Base-by-base conservation (phyloP, 2,329 filamentous ascomycete species). In the Fusarium palustre region DNA sequence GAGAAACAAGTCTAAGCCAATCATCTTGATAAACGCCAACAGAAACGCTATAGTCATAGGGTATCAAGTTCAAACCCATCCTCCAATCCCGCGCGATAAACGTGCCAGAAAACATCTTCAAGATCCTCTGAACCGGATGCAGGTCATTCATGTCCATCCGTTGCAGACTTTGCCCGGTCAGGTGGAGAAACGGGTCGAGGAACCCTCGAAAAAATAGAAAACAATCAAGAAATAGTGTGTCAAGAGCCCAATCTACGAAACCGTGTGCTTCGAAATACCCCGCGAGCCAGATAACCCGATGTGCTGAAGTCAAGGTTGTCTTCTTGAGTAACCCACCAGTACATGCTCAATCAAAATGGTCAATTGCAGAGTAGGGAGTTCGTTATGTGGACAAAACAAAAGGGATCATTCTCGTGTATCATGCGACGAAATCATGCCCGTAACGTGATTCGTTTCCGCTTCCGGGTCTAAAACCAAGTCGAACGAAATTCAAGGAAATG, bases 31-130 rank as follows among this genome's bases (percentile, higher is more conserved):
- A 41, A 59, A 64, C 68, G 59, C 55, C 57, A 68, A 63, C 53
- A 55, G 46, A 43, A 54, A 64, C 54, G 49, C 62, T 64, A 46
- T 53, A 69, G 55, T 61, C 68, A 68, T 50, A 58, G 68, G 72
- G 72, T 74, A 74, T 74, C 72, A 70, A 60, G 69, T 68, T 70
- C 64, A 75, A 71, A 56, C 62, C 64, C 59, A 64, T 60, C 68
- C 68, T 64, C 61, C 64, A 46, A 57, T 45, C 54, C 64, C 56
- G 46, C 43, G 48, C 64, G 31, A 59, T 43, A 61, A 64, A 59
- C 36, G 49, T 45, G 42, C 56, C 33, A 56, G 43, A 60, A 60
- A 61, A 47, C 62, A 53, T 61, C 57, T 63, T 63, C 46, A 52
- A 49, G 34, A 42, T 30, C 38, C 66, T 45, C 59, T 52, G 34